phyloP scores from a whole-genome alignment of 2,329 filamentous ascomycete genomes.

The Pestalotiopsis sp. region DNA sequence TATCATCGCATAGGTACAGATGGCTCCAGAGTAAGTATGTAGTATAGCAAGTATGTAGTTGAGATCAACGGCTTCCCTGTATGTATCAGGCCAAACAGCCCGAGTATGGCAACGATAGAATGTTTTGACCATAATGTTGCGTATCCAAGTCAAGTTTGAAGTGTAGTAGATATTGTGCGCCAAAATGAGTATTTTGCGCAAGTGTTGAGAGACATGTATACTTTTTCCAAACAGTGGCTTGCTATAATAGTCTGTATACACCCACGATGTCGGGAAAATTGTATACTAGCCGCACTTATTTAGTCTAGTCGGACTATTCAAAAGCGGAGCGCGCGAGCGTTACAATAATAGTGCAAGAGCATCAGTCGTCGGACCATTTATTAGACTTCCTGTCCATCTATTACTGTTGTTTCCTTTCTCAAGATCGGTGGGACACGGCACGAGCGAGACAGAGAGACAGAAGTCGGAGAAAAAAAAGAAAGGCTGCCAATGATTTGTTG shows the following conservation, averaged over 20 bases:
- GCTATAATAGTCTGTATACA: background rate
- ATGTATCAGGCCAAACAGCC: too few relatives aligned
- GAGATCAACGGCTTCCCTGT: too few relatives aligned
- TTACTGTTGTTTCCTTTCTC: background rate
- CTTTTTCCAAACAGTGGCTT: background rate
- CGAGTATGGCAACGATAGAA: too few relatives aligned
- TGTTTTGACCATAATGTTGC: background rate
- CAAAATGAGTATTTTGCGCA: background rate
- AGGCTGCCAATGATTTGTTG: background rate
- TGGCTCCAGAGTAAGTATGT: too few relatives aligned
- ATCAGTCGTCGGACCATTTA: background rate
- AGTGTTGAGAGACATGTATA: background rate
- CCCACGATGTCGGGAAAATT: background rate
- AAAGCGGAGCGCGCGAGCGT: background rate
- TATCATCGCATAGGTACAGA: too few relatives aligned
- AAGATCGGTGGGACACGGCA: background rate
- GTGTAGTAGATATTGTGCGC: background rate
- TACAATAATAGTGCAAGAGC: background rate
- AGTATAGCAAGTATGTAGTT: too few relatives aligned
- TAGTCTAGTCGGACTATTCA: background rate
- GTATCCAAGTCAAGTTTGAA: background rate
- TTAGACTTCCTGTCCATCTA: background rate
- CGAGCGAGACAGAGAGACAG: background rate
- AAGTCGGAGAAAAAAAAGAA: background rate
- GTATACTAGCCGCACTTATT: background rate